Base-by-base conservation (phyloP, 2,329 filamentous ascomycete species). In the Nigrograna mackinnonii region DNA sequence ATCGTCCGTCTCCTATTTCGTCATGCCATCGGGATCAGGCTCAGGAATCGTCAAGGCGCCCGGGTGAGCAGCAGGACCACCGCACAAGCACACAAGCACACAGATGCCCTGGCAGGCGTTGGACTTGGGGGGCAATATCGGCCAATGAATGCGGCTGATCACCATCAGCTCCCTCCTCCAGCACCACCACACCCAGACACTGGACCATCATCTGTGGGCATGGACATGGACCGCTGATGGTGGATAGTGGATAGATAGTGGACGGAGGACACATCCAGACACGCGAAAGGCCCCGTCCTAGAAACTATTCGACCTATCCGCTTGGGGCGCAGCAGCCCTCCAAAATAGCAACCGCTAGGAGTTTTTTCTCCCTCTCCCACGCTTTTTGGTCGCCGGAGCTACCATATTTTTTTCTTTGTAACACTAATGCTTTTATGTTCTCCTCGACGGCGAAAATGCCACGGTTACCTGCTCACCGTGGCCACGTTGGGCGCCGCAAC, bases 331-430 rank as follows among this genome's bases (percentile, higher is more conserved):
- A 66, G 63, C 57, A 45, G 3, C n/a, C n/a, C 40, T 52, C 56
- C 50, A 60, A 60, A 65, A 64, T 66, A 65, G 63, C 49, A 63
- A 52, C 60, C 44, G 47, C 57, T 57, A 59, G 43, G 19, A 36
- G 19, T 20, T 41, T 44, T 28, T 31, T 18, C 37, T 46, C 44
- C 31, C 39, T 49, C 16, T 7, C 31, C 11, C 31, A 17, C 11
- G 7, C 9, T 48, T 46, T 44, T 43, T 37, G 34, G 32, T 31
- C 32, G 33, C 20, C 32, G 30, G 28, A 31, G 18, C 19, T 32
- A n/a, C 31, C 20, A 20, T 20, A 39, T 50, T 48, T 49, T 46
- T 35, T 43, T 41, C 32, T 40, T 24, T n/a, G 3, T 24, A 36
- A 35, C n/a, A n/a, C n/a, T n/a, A n/a, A n/a, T n/a, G n/a, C n/a